Base-by-base conservation (phyloP, 345 rosid genomes). In the Kernera saxatilis region DNA sequence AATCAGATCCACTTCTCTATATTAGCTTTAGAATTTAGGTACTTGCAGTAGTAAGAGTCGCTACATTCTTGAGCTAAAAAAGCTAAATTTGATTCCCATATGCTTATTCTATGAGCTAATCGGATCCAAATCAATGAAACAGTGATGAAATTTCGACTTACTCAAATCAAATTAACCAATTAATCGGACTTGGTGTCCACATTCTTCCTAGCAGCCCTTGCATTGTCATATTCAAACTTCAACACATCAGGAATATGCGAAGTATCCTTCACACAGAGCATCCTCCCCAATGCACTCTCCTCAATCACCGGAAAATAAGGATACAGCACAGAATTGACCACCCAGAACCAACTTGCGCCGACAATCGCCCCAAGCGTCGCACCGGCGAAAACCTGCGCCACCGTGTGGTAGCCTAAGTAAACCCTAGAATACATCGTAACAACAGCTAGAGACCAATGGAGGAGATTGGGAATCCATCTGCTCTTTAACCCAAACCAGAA, bases 201-300 rank as follows among this genome's bases (percentile, higher is more conserved):
- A 55, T 45, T 67, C 37, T 77, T 88, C 79, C 96, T 80, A 56
- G 91, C 93, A 67, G 87, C 90, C 32, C 97, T 85, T 1, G 97
- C 98, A 76, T 91, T 92, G 45, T 94, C 96, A 52, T 92, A 94
- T 80, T 94, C 99, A 69, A 94, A 92, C 82, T 88, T 84, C 83
- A 92, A 84, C 57, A 88, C 92, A 71, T 94, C 80, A 29, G 74
- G 79, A 63, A 94, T 87, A 79, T 94, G 98, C 10, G 99, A 94
- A 70, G 97, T 94, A 77, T 94, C 99, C 83, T 94, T 94, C 36
- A 90, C 79, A 81, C 78, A 88, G 12, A 94, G 78, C 79, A 61
- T 64, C 78, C 88, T 87, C 82, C 99, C 98, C 29, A 90, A 57
- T 4, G 56, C 64, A 69, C 96, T 92, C 75, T 90, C 93, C 46